Conservation (phyloP, 495 filamentous ascomycete genomes). For the Xylaria sp. region DNA sequence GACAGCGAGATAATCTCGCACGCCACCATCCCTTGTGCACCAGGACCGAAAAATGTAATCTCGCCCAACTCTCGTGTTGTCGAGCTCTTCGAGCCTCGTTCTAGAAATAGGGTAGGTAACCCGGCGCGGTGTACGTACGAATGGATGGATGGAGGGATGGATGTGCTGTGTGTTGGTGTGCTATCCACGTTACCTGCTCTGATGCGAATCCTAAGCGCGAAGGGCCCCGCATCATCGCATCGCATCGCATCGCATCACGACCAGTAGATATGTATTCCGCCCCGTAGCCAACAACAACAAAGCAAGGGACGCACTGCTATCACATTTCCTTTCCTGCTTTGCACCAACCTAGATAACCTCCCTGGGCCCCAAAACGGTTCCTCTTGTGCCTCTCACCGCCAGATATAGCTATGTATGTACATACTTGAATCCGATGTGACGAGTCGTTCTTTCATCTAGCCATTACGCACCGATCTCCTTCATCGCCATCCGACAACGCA, state of each 20-base stretch:
- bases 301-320: constrained; percentile 2
- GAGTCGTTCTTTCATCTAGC: neutral
- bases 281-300: neutral
- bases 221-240: neutral
- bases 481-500: constrained; percentile 16
- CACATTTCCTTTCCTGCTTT: neutral
- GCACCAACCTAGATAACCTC: neutral
- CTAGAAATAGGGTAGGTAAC: neutral
- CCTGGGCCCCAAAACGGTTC: neutral
- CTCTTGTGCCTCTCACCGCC: neutral
- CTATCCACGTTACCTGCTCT: neutral
- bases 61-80: neutral
- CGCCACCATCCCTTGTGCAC: neutral
- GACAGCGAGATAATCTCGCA: constrained; percentile 26
- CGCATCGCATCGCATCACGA: neutral
- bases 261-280: neutral
- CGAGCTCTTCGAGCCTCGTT: neutral
- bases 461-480: neutral
- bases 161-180: neutral
- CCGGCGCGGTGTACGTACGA: neutral
- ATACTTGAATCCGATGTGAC: constrained; percentile 4
- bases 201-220: neutral
- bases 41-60: neutral
- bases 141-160: neutral
- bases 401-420: no score